Base-by-base conservation (phyloP, 2,329 filamentous ascomycete species). In the Stemphylium vesicarium region DNA sequence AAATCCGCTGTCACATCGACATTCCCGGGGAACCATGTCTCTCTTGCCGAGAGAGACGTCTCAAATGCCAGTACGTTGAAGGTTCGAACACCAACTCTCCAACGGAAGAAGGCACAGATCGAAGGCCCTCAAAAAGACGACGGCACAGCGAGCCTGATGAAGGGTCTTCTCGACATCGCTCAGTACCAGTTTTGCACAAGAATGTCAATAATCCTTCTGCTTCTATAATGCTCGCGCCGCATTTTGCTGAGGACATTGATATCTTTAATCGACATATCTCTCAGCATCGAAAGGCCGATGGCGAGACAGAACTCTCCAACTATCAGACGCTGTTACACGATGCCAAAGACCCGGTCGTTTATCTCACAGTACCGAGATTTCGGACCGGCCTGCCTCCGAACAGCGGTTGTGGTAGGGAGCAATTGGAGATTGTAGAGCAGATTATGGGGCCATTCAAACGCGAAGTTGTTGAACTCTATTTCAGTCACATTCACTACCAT, bases 251-350 rank as follows among this genome's bases (percentile, higher is more conserved):
- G 50, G 77, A 78, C 45, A 65, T 79, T 7, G 70, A 78, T 16
- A 71, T 77, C 4, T 64, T 78, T 13, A 73, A 77, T 36, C 69
- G 73, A 29, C 75, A 78, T 35, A 71, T 79, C 16, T 70, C 68
- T 2, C 65, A 75, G 41, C 68, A 73, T 24, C 61, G 64, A 12
- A 68, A 63, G 35, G 38, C 61, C 9, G 63, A 59, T 9, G 60
- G 56, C 9, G 66, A 72, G 15, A 51, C 69, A 11, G 78, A 77
- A 26, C 55, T 60, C 5, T 68, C 65, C 7, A 78, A 77, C 13
- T 84, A 84, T 55, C 81, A 81, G 41, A 80, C 81, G 7, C 78
- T 83, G 29, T 80, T 79, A 2, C 81, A 78, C 47, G 78, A 73
- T 47, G 59, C 66, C 5, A 73, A 78, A 16, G 69, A 77, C 42